Base-by-base conservation (phyloP, 225 moss, liverwort and hornwort species). In the Anthoceros angustus region DNA sequence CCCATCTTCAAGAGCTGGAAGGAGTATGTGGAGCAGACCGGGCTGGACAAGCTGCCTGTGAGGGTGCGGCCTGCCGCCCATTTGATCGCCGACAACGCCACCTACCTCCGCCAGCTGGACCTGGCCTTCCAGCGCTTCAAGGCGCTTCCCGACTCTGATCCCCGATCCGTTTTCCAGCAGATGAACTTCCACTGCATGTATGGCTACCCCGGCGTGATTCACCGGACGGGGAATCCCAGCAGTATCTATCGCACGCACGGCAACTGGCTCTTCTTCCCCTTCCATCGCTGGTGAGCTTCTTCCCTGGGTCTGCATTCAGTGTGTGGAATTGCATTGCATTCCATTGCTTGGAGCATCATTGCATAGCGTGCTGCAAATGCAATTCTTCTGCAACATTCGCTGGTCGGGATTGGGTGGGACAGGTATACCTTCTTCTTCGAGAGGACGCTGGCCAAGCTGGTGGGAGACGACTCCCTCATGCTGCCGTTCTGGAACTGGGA, bases 401-500 rank as follows among this genome's bases (percentile, higher is more conserved):
- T n/a, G n/a, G n/a, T n/a, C n/a, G n/a, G 43, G 9, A 45, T 8
- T 45, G 43, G 9, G 49, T 50, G 49, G 14, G 5, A 5, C 49
- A 50, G 49, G 49, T 50, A 50, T 16, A 50, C 49, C 49, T 50
- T 50, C 14, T 50, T 50, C 14, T 20, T 14, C 14, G 49, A 50
- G 49, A 50, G 49, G 49, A 50, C 20, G 5, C 49, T 50, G 5
- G 49, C 49, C 49, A 50, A 50, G 49, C 49, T 50, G 49, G 49
- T 50, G 14, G 49, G 49, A 50, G 20, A 50, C 49, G 49, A 50
- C 49, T 14, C 16, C 49, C 20, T 50, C 10, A 11, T 50, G 49
- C 49, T 50, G 49, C 49, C 49, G 16, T 50, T 50, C 20, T 50
- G 49, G 49, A 50, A 50, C 49, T 50, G 49, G 49, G 49, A 50